A percentile compares a stretch with the other conserved stretches of the same genome.
Evolutionary conservation across 495 filamentous ascomycete genomes (phyloP).

Genomic region (Trichoderma virens): DNA sequence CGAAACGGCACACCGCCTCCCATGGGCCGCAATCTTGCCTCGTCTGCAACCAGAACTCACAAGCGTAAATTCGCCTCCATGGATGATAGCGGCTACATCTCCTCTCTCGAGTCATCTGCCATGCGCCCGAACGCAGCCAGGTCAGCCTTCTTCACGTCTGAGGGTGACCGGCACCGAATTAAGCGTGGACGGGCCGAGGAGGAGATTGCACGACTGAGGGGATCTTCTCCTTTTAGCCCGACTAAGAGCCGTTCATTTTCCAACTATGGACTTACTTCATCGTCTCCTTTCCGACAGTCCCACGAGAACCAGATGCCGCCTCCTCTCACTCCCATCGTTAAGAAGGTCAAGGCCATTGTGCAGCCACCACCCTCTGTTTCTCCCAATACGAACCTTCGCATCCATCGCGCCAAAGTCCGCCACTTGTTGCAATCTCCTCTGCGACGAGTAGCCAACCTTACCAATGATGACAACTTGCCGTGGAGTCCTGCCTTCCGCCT

Average conservation of each 20-base stretch:
- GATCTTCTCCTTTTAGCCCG: slow-evolving; percentile 89
- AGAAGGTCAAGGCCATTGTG: slow-evolving; percentile 66
- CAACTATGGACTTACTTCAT: slow-evolving; percentile 40
- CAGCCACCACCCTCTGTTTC: slow-evolving; percentile 83
- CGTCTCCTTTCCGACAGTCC: slow-evolving; percentile 52
- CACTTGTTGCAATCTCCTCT: slow-evolving; percentile 85
- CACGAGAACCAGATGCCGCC: slow-evolving; percentile 59
- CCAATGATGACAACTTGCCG: slow-evolving; percentile 50
- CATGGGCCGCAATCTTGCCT: slow-evolving; percentile 48
- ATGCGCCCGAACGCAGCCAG: slow-evolving; percentile 59
- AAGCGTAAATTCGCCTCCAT: slow-evolving; percentile 69
- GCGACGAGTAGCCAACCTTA: slow-evolving; percentile 54
- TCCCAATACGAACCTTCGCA: slow-evolving; percentile 87
- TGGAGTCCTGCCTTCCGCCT: slow-evolving; percentile 77
- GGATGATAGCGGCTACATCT: slow-evolving; percentile 96
- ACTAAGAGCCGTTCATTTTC: slow-evolving; percentile 50
- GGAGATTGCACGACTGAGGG: slow-evolving; percentile 89
- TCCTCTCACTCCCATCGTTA: slow-evolving; percentile 78
- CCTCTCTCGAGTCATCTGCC: slow-evolving; percentile 92
- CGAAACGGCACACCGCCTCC: slow-evolving; percentile 72
- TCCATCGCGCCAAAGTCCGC: slow-evolving; percentile 80
- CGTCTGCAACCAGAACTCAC: slow-evolving; percentile 49
- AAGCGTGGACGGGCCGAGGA: slow-evolving; percentile 88
- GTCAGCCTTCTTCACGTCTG: slow-evolving; percentile 11
- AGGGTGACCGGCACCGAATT: slow-evolving; percentile 60